These are phyloP conservation scores for Trichocladium antarcticum DNA, from an alignment of 495 filamentous ascomycete genomes.

Conservation along the genomic window DNA sequence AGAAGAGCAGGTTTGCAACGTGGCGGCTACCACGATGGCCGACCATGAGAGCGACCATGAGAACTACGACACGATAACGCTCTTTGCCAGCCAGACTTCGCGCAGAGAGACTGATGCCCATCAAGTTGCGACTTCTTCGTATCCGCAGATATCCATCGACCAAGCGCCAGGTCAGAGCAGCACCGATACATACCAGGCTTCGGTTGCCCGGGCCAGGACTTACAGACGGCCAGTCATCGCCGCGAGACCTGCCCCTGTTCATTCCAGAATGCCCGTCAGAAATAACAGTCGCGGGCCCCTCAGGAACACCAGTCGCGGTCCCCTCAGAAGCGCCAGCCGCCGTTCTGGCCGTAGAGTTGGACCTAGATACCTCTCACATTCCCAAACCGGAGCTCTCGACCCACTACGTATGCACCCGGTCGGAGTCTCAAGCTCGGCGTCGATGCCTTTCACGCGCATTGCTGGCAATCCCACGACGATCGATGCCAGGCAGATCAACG, in stretches of 20 bases:
- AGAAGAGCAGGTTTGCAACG: not conserved
- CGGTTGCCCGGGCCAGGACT: no score
- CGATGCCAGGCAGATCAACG: conserved; percentile 9
- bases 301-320: not conserved
- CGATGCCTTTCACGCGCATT: not conserved
- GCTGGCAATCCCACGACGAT: not conserved
- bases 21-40: not conserved
- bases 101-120: not conserved
- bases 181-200: no score
- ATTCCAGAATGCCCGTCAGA: no score
- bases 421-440: conserved; percentile 5
- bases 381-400: conserved; percentile 7
- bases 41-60: not conserved
- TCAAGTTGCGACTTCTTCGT: no score
- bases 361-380: not conserved
- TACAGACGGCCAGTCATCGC: no score
- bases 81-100: not conserved
- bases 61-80: not conserved
- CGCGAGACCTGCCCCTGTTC: no score
- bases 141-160: not conserved
- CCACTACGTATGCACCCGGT: conserved; percentile 13
- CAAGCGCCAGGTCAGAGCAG: not conserved
- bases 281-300: no score
- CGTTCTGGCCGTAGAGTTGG: not conserved
- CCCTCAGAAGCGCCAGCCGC: no score